Conservation (phyloP, 352 stramenopile species). For the Globisporangium emineosum region DNA sequence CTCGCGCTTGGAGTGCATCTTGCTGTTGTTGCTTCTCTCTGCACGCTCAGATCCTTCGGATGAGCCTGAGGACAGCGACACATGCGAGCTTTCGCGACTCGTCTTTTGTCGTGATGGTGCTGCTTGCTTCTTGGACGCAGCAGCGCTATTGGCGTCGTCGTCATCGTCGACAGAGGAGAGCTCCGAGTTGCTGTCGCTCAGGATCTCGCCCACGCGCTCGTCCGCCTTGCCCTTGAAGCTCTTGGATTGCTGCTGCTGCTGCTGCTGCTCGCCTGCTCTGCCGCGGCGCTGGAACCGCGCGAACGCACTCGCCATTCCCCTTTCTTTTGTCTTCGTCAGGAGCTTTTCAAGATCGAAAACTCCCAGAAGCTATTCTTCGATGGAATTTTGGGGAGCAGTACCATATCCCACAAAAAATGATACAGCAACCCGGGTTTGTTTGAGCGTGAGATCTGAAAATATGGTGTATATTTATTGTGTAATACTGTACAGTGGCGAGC, state of each 20-base stretch:
- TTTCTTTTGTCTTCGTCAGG: not conserved
- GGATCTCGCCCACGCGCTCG: constrained; percentile 45
- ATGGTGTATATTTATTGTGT: too few relatives aligned
- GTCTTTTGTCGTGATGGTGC: constrained; percentile 5
- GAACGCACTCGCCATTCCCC: constrained; percentile 14
- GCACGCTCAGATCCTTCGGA: not conserved
- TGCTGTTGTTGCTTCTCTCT: not conserved
- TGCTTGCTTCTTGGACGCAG: constrained; percentile 1
- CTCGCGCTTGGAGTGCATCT: not conserved
- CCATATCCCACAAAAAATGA: not conserved
- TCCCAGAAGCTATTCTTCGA: not conserved
- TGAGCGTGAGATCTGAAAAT: not conserved
- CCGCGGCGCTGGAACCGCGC: constrained; percentile 16
- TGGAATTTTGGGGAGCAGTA: not conserved
- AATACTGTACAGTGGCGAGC: too few relatives aligned
- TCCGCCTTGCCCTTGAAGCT: not conserved
- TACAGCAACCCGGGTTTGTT: too few relatives aligned
- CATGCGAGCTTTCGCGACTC: constrained; percentile 18
- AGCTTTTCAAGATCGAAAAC: constrained; percentile 7
- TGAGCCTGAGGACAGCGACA: not conserved
- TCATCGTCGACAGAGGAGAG: constrained; percentile 30
- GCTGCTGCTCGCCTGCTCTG: not conserved
- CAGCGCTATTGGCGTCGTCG: constrained; percentile 5
- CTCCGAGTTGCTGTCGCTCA: constrained; percentile 60
- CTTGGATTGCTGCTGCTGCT: constrained; percentile 1